phyloP scores from a whole-genome alignment of 805 yeast species.

The Jamesozyma spencerorum region DNA sequence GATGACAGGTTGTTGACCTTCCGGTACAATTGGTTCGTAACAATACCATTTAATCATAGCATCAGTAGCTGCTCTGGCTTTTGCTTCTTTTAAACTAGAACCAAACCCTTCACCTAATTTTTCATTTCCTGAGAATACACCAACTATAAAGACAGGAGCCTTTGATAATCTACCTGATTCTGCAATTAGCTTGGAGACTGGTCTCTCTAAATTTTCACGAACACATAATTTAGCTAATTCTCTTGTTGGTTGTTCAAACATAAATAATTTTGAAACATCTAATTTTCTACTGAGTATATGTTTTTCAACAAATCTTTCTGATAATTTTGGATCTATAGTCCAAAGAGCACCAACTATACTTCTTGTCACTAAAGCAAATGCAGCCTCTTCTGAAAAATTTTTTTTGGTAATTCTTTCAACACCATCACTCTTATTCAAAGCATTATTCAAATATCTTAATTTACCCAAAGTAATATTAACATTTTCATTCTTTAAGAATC shows the following conservation, averaged over 20 bases:
- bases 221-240: conserved; percentile 71
- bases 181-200: conserved; percentile 74
- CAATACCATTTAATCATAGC: conserved; percentile 88
- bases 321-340: conserved; percentile 39
- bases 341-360: conserved; percentile 77
- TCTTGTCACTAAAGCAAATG: conserved; percentile 61
- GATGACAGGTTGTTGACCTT: conserved; percentile 41
- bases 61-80: conserved; percentile 82
- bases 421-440: conserved; percentile 37
- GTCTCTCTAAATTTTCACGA: conserved; percentile 62
- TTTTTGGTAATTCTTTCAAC: conserved; percentile 38
- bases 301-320: conserved; percentile 59
- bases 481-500: conserved; percentile 61
- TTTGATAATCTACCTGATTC: conserved; percentile 87
- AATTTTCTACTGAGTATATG: conserved; percentile 79
- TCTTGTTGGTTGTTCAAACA: conserved; percentile 76
- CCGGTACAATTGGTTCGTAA: conserved; percentile 63
- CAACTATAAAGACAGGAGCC: conserved; percentile 82
- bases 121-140: conserved; percentile 75
- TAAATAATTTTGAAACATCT: conserved; percentile 63
- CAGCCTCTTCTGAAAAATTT: conserved; percentile 27
- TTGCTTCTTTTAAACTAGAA: conserved; percentile 79
- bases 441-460: conserved; percentile 39
- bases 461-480: conserved; percentile 61
- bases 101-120: conserved; percentile 94